Evolutionary conservation across 2,329 filamentous ascomycete species (phyloP).

Genomic region (Pyrenophora graminea): DNA sequence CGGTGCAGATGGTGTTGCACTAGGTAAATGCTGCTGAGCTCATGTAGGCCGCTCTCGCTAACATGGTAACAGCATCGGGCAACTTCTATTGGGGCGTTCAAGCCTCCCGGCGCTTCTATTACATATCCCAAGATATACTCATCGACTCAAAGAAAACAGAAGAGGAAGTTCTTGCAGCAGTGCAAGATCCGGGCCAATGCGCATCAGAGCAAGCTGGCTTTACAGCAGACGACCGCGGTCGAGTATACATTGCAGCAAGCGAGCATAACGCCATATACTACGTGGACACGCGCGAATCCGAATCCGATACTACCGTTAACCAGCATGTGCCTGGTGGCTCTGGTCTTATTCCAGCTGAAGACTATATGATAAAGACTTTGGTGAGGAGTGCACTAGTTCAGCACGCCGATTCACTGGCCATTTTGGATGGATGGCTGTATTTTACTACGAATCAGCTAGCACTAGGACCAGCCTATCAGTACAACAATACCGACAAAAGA

Average conservation of each 20-base stretch:
- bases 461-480: constrained; percentile 44
- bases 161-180: constrained; percentile 42
- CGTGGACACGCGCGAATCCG: constrained; percentile 45
- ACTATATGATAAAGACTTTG: constrained; percentile 49
- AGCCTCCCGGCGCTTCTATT: constrained; percentile 50
- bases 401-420: constrained; percentile 50
- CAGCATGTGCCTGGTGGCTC: constrained; percentile 37
- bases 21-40: constrained; percentile 18
- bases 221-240: constrained; percentile 49
- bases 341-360: constrained; percentile 39
- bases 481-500: constrained; percentile 46
- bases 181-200: constrained; percentile 48
- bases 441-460: constrained; percentile 51
- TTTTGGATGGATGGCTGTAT: constrained; percentile 49
- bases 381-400: constrained; percentile 49
- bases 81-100: constrained; percentile 52
- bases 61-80: constrained; percentile 34
- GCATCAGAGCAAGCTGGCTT: constrained; percentile 50
- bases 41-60: not conserved
- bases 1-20: constrained; percentile 47
- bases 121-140: constrained; percentile 43
- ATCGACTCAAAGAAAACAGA: constrained; percentile 41
- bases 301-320: constrained; percentile 45
- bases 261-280: constrained; percentile 54
- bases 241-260: constrained; percentile 49